Evolutionary conservation across 352 stramenopile genomes (phyloP).

Genomic region (Vaucheria bursata): DNA sequence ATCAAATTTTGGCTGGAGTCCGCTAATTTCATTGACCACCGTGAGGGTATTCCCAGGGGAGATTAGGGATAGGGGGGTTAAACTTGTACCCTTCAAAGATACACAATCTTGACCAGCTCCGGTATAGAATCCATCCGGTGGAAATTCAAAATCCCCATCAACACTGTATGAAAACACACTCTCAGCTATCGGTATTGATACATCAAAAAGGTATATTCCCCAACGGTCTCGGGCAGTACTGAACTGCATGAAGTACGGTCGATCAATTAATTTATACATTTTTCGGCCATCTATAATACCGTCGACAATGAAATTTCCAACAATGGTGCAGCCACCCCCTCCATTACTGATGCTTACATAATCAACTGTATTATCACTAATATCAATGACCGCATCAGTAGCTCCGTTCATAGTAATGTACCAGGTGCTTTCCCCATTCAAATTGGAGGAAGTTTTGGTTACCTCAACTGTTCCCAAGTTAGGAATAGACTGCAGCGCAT

Average conservation of each 20-base stretch:
- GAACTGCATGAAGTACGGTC: not conserved
- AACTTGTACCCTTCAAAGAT: not conserved
- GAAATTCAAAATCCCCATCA: not conserved
- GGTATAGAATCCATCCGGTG: not conserved
- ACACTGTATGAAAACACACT: not conserved
- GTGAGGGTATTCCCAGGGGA: too few species aligned
- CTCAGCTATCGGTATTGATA: not conserved
- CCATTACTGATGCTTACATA: not conserved
- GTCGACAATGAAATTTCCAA: not conserved
- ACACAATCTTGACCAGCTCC: not conserved
- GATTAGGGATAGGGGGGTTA: not conserved
- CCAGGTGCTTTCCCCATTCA: constrained; percentile 50
- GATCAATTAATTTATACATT: not conserved
- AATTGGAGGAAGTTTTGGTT: constrained; percentile 59
- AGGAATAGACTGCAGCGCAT: constrained; percentile 71
- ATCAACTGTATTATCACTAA: constrained; percentile 32
- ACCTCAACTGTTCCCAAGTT: constrained; percentile 77
- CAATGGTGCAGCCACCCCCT: not conserved
- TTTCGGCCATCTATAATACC: not conserved
- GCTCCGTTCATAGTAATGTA: constrained; percentile 12
- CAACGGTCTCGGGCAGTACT: not conserved
- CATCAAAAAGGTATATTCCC: not conserved
- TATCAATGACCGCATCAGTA: not conserved
- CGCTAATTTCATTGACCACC: not conserved
- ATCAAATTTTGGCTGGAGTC: constrained; percentile 52